Percentiles rank a stretch among this genome's conserved stretches.
These are phyloP conservation scores for Claviceps fusiformis DNA, from an alignment of 2,329 filamentous ascomycete genomes.

Conservation along the genomic window DNA sequence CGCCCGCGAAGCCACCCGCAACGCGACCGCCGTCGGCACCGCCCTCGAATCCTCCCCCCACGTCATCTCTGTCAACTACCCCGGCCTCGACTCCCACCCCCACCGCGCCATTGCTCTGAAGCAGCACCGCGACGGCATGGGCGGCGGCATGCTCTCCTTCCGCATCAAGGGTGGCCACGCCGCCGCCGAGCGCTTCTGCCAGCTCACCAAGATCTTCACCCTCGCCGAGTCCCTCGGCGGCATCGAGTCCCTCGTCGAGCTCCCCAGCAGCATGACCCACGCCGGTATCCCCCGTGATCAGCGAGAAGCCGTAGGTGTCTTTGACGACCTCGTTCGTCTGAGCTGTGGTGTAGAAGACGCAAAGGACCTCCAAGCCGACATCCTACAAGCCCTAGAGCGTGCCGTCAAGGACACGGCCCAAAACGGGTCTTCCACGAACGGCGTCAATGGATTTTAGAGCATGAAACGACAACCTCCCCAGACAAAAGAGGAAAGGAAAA, in stretches of 20 bases:
- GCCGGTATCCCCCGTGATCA: conserved; percentile 84
- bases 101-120: conserved; percentile 73
- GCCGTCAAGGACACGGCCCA: conserved; percentile 35
- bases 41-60: conserved; percentile 68
- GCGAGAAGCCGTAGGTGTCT: conserved; percentile 85
- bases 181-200: conserved; percentile 86
- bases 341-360: conserved; percentile 92
- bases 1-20: conserved; percentile 68
- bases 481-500: not conserved
- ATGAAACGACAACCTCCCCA: not conserved
- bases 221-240: conserved; percentile 87
- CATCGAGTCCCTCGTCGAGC: conserved; percentile 81
- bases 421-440: conserved; percentile 14
- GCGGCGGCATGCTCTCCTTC: conserved; percentile 96
- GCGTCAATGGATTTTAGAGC: conserved; percentile 14
- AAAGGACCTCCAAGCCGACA: conserved; percentile 69
- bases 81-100: conserved; percentile 74
- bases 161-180: conserved; percentile 74
- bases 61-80: conserved; percentile 89
- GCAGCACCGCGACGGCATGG: conserved; percentile 89
- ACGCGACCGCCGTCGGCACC: conserved; percentile 64
- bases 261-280: conserved; percentile 94
- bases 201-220: conserved; percentile 78
- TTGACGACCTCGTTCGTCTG: conserved; percentile 82
- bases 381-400: conserved; percentile 68